Percentiles rank a stretch among this genome's conserved stretches.
phyloP scores from a whole-genome alignment of 495 filamentous ascomycete species.

The Penicillium antarcticum region DNA sequence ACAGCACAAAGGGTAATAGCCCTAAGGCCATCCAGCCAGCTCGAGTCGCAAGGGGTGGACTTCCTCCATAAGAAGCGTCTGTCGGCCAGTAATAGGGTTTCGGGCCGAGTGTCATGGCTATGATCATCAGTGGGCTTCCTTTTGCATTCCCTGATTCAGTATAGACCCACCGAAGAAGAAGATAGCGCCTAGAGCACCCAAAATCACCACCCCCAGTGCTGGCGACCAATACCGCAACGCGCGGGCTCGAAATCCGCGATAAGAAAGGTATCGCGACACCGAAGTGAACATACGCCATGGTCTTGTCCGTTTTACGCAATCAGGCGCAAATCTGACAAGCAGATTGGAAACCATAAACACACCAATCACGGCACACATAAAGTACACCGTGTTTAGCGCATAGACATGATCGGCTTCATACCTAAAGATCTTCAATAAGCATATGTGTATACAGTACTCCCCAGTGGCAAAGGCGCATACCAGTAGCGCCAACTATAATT shows the following conservation, averaged over 20 bases:
- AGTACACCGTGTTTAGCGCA: constrained; percentile 45
- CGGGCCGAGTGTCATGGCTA: constrained; percentile 49
- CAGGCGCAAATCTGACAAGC: constrained; percentile 15
- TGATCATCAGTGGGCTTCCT: background rate
- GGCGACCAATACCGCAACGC: constrained; percentile 23
- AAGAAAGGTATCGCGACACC: constrained; percentile 22
- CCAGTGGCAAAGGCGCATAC: constrained; percentile 16
- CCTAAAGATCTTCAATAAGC: constrained; percentile 22
- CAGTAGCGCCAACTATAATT: constrained; percentile 47
- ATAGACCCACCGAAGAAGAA: constrained; percentile 34
- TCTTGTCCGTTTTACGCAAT: constrained; percentile 17
- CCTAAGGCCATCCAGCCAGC: constrained; percentile 52
- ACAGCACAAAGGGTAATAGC: constrained; percentile 50
- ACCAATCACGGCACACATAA: constrained; percentile 44
- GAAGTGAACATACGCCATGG: constrained; percentile 23
- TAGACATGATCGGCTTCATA: constrained; percentile 54
- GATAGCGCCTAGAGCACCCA: constrained; percentile 18
- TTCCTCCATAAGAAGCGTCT: constrained; percentile 43
- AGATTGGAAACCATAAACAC: constrained; percentile 42
- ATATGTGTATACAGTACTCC: background rate
- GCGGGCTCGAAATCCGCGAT: constrained; percentile 18
- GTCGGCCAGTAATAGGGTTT: constrained; percentile 59
- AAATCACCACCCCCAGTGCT: constrained; percentile 17
- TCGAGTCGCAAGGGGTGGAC: constrained; percentile 50
- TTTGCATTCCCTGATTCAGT: constrained; percentile 5